Evolutionary conservation across 1,284 basidiomycete genomes (phyloP).

Genomic region (Malassezia sympodialis): DNA sequence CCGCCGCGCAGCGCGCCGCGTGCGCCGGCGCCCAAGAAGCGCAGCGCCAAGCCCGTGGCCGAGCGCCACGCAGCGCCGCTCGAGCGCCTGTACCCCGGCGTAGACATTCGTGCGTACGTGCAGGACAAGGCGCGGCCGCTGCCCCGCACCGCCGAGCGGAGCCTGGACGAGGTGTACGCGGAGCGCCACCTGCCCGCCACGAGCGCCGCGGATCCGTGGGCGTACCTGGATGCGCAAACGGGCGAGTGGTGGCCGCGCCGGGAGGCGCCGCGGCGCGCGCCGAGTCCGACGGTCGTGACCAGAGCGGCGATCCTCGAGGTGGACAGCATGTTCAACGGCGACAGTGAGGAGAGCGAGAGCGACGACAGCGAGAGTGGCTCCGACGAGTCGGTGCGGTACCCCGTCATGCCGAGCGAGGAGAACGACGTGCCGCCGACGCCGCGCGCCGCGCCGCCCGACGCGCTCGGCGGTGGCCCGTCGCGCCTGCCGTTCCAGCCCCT

Average conservation of each 20-base stretch:
- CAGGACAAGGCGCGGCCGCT: constrained; percentile 9
- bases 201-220: constrained; percentile 29
- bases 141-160: constrained; percentile 20
- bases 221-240: constrained; percentile 25
- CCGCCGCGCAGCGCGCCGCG: background rate
- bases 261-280: background rate
- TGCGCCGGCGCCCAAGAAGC: background rate
- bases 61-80: constrained; percentile 38
- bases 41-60: constrained; percentile 10
- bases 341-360: constrained; percentile 18
- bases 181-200: constrained; percentile 13
- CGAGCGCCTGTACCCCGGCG: constrained; percentile 29
- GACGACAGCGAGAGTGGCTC: constrained; percentile 23
- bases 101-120: constrained; percentile 13
- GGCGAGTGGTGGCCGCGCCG: constrained; percentile 33
- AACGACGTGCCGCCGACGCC: constrained; percentile 21
- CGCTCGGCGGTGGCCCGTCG: constrained; percentile 21
- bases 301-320: constrained; percentile 39
- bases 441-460: constrained; percentile 16
- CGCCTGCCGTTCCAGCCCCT: constrained; percentile 30
- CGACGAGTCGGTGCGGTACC: constrained; percentile 17
- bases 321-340: constrained; percentile 43
- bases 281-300: constrained; percentile 37
- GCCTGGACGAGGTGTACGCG: constrained; percentile 35
- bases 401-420: constrained; percentile 19